phyloP scores from a whole-genome alignment of 2,329 filamentous ascomycete species.

The Pyrenophora seminiperda region DNA sequence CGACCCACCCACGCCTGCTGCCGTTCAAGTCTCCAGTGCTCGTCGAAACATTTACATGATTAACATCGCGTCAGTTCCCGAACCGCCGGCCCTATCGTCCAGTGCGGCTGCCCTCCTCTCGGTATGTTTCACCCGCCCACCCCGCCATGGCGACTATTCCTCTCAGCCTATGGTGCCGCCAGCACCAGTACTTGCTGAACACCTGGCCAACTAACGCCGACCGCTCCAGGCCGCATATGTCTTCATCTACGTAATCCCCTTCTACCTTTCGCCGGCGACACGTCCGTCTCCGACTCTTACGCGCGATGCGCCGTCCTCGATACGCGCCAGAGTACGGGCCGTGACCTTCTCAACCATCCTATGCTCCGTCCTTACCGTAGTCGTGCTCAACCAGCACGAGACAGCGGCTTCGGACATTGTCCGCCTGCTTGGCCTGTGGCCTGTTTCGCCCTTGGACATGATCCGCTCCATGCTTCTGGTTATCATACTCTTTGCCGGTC shows the following conservation, averaged over 20 bases:
- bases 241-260: constrained; percentile 85
- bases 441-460: constrained; percentile 69
- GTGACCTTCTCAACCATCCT: constrained; percentile 76
- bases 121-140: constrained; percentile 43
- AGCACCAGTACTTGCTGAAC: constrained; percentile 17
- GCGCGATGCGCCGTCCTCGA: constrained; percentile 86
- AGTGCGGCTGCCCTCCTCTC: constrained; percentile 45
- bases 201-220: constrained; percentile 35
- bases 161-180: constrained; percentile 33
- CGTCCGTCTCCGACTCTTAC: constrained; percentile 78
- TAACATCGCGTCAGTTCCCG: constrained; percentile 44
- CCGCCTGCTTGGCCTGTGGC: constrained; percentile 81
- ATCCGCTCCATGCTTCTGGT: constrained; percentile 71
- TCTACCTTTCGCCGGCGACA: constrained; percentile 81
- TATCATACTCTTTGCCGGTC: constrained; percentile 78
- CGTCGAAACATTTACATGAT: constrained; percentile 25
- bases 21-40: constrained; percentile 8
- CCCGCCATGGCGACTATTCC: constrained; percentile 24
- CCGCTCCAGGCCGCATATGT: constrained; percentile 72
- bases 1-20: constrained; percentile 21
- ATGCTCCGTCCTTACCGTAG: constrained; percentile 69
- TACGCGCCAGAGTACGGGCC: constrained; percentile 80
- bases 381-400: constrained; percentile 64
- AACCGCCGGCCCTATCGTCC: constrained; percentile 45
- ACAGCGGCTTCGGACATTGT: constrained; percentile 60